Percentiles rank a stretch among this genome's conserved stretches.
Conservation (phyloP, 148 eudicot species). For the Limonium bicolor region DNA sequence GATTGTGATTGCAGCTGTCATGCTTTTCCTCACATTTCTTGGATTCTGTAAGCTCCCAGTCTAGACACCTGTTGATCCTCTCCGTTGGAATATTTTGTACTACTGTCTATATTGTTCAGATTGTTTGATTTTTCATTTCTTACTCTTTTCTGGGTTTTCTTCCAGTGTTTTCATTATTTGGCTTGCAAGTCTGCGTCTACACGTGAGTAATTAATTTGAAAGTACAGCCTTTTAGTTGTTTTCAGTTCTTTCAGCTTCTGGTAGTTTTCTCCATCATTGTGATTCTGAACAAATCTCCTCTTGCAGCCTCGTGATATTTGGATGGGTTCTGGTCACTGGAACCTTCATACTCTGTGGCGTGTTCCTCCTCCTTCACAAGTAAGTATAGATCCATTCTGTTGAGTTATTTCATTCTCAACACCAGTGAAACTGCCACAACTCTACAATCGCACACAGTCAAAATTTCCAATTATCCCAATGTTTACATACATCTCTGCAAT, state of each 20-base stretch:
- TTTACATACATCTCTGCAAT: too few species aligned
- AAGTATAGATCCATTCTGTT: constrained; percentile 13
- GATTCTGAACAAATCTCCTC: not conserved
- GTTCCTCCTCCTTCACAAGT: constrained; percentile 92
- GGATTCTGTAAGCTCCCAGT: constrained; percentile 54
- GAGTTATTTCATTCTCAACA: not conserved
- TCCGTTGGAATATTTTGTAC: constrained; percentile 4
- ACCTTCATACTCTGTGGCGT: constrained; percentile 72
- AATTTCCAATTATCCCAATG: too few species aligned
- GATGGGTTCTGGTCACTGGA: constrained; percentile 76
- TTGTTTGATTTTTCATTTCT: constrained; percentile 5
- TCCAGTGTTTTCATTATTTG: constrained; percentile 75
- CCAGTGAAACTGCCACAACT: too few species aligned
- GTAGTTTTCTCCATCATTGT: not conserved
- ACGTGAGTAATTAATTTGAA: constrained; percentile 45
- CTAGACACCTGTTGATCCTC: not conserved
- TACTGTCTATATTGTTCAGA: not conserved
- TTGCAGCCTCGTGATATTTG: constrained; percentile 69
- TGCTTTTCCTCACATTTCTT: constrained; percentile 64
- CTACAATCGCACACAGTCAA: too few species aligned
- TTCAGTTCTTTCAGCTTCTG: not conserved
- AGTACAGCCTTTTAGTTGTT: not conserved
- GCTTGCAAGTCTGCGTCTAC: constrained; percentile 72
- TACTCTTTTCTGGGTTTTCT: constrained; percentile 4
- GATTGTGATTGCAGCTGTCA: constrained; percentile 63